Base-by-base conservation (phyloP, 306 rosid species). In the Albizia julibrissin region DNA sequence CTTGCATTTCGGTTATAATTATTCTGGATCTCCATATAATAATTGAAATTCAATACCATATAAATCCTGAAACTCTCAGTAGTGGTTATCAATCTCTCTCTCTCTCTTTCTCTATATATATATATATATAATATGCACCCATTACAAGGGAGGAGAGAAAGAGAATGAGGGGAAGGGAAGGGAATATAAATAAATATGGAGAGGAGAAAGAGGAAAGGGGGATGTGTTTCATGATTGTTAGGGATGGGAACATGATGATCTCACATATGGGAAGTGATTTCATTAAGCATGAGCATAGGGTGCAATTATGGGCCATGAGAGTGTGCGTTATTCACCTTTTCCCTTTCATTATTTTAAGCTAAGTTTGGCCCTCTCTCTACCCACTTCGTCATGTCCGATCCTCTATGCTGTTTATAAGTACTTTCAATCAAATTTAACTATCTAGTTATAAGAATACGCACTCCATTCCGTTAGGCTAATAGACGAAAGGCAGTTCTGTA, bases 251-350 rank as follows among this genome's bases (percentile, higher is more conserved):
- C 75, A 70, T 70, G 21, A 70, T 43, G 75, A 43, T 43, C 34
- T 42, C 56, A 44, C 4, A 3, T 10, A 42, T 70, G 75, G 74
- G 75, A 80, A 80, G 72, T 82, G 74, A 80, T 71, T 72, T 85
- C 50, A 81, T 77, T 81, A 85, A 72, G 83, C 87, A 85, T 81
- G 80, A 72, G 79, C 66, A 80, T 71, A 49, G 54, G 85, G 15
- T 76, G 85, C 82, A 80, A 85, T 85, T 81, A 85, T 85, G 83
- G 58, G 83, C 80, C 91, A 80, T 87, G 87, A 88, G 90, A 91
- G 91, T 87, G 86, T 87, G 86, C 89, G 89, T 82, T 56, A 26
- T 81, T 62, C 72, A 31, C 75, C 72, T 72, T 72, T 76, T 80
- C 15, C 29, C 27, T 37, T 37, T 15, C 2, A 14, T 64, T 27